phyloP scores from a whole-genome alignment of 345 rosid genomes.

The Eutrema japonicum region DNA sequence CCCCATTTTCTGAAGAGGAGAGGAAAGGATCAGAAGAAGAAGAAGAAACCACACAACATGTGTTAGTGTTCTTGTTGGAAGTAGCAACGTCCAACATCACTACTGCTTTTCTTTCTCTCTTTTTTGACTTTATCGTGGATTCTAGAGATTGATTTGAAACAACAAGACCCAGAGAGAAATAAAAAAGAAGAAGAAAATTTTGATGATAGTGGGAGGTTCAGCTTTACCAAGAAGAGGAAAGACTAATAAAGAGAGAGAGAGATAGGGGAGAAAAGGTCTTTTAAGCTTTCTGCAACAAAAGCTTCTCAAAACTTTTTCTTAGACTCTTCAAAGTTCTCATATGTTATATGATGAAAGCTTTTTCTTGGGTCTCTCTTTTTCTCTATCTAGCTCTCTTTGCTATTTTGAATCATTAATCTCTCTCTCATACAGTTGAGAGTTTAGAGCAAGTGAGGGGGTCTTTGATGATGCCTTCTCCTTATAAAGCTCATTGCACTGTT shows the following conservation, averaged over 20 bases:
- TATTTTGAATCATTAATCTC: constrained; percentile 38
- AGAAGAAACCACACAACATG: constrained; percentile 48
- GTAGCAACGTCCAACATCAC: constrained; percentile 30
- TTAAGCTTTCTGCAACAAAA: constrained; percentile 68
- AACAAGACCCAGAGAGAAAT: constrained; percentile 20
- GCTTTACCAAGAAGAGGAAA: constrained; percentile 54
- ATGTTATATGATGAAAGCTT: constrained; percentile 44
- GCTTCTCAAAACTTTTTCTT: constrained; percentile 59
- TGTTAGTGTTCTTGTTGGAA: constrained; percentile 45
- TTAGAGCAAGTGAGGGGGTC: constrained; percentile 34
- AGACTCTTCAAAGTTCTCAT: constrained; percentile 40
- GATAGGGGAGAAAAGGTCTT: constrained; percentile 47
- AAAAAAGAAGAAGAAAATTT: constrained; percentile 8
- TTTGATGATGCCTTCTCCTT: constrained; percentile 41
- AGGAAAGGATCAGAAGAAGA: constrained; percentile 58
- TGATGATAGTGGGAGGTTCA: constrained; percentile 57
- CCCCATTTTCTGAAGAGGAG: constrained; percentile 61
- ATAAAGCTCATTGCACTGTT: constrained; percentile 45
- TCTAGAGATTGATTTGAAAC: constrained; percentile 41
- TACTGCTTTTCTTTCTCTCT: constrained; percentile 23
- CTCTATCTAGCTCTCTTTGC: constrained; percentile 29
- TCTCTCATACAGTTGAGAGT: constrained; percentile 34
- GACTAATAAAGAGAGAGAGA: constrained; percentile 36
- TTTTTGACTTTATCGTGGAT: constrained; percentile 35
- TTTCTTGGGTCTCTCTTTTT: constrained; percentile 31